Evolutionary conservation across 106 monocot genomes (phyloP), one percentile per base, ranked within the genome.

Genomic region (Hemerocallis citrina): DNA sequence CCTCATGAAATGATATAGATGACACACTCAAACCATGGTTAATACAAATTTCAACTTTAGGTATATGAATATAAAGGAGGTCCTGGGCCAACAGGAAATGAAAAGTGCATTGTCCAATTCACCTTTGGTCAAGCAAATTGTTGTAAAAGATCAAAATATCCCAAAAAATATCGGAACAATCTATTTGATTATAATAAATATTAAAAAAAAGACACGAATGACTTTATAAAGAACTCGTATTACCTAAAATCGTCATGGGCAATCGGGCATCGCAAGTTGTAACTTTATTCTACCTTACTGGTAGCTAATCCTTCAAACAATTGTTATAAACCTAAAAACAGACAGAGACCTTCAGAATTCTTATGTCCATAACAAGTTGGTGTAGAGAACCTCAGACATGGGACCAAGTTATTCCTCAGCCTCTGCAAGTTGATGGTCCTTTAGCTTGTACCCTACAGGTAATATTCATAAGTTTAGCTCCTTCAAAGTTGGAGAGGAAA

Each of bases 401-500:
- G 37, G 38, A 12, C 38, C 23, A 36, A 59, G 59, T 39, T 59
- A 39, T 20, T 37, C 38, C 37, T 24, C 38, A 3, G 16, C 35
- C 9, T 57, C 16, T 7, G 22, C 52, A 54, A 54, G 39, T 59
- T 38, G 20, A 4, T 57, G 24, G 15, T 39, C 37, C 22, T 54
- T 54, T 54, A 31, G 31, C 16, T 31, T 31, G 29, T 54, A 38
- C 59, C 59, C 14, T 15, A 37, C 22, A 1, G 20, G 15, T 57
- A 59, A 22, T 39, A 39, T 39, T 57, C 59, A 59, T 39, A 39
- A 59, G 13, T 38, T 24, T 39, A 24, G 59, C 35, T 59, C 59
- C 59, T 59, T 19, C 39, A 54, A 54, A 54, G 52, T 31, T n/a
- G 52, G 52, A 54, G 16, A 31, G 21, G 22, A 59, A 59, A 59